Percentiles rank a stretch among this genome's conserved stretches.
phyloP scores from a whole-genome alignment of 2,329 filamentous ascomycete species.

The Cladosporium sp. region DNA sequence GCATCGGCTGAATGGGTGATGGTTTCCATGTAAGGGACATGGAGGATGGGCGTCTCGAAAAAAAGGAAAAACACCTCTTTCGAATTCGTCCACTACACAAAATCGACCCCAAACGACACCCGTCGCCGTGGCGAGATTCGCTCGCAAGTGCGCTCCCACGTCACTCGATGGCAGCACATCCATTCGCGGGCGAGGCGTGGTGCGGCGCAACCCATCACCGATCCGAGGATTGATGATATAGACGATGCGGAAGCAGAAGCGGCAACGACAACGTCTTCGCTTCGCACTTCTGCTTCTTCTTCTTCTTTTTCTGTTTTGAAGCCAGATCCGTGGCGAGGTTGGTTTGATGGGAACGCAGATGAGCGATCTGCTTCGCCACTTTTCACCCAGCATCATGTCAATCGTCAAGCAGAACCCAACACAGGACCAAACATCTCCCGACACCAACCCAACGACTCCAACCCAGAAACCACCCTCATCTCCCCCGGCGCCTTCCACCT shows the following conservation, averaged over 20 bases:
- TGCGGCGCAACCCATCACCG: neutral
- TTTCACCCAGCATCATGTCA: neutral
- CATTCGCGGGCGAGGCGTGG: neutral
- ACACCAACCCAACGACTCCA: neutral
- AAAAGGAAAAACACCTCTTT: neutral
- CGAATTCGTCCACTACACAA: neutral
- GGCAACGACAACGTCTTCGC: too few relatives aligned
- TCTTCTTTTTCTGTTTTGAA: too few relatives aligned
- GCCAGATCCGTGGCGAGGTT: too few relatives aligned
- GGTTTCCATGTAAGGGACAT: too few relatives aligned
- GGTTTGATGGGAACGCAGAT: too few relatives aligned
- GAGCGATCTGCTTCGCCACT: neutral
- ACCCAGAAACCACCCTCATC: neutral
- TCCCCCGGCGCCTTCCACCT: neutral
- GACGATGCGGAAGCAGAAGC: too few relatives aligned
- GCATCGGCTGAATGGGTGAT: too few relatives aligned
- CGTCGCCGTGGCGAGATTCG: neutral
- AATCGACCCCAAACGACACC: neutral
- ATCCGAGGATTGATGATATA: too few relatives aligned
- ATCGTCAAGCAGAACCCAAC: neutral
- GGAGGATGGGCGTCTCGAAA: too few relatives aligned
- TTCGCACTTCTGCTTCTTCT: too few relatives aligned
- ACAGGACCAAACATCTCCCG: neutral
- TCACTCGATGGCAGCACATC: neutral
- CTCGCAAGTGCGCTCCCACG: constrained; percentile 8